Conservation (phyloP, 768 basidiomycete genomes). For the Russula lepida region DNA sequence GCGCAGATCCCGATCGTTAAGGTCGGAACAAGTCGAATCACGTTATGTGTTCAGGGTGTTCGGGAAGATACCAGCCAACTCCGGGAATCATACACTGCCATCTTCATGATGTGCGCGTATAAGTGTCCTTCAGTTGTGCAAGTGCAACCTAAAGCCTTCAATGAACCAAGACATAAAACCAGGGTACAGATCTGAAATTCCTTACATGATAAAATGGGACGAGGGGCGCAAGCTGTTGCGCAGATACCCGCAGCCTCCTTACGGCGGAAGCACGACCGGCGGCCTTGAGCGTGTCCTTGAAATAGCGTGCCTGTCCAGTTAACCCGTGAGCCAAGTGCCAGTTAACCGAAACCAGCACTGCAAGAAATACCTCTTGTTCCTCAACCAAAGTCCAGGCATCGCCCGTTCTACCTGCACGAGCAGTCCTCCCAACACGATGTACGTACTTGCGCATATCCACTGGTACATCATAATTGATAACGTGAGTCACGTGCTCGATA, state of each 20-base stretch:
- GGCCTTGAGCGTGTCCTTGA: constrained; percentile 19
- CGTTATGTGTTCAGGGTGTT: too few relatives aligned
- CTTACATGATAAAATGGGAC: constrained; percentile 16
- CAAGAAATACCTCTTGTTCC: constrained; percentile 68
- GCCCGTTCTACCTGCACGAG: constrained; percentile 81
- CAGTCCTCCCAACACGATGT: constrained; percentile 93
- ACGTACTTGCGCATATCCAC: constrained; percentile 99
- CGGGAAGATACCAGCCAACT: background rate
- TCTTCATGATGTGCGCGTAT: background rate
- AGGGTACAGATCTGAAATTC: background rate
- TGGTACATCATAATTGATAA: constrained; percentile 91
- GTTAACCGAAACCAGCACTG: too few relatives aligned
- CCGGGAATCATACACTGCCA: background rate
- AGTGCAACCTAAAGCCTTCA: constrained; percentile 9
- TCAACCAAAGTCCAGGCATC: constrained; percentile 95
- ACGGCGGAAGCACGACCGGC: constrained; percentile 11
- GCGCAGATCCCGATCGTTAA: too few relatives aligned
- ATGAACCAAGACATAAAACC: background rate
- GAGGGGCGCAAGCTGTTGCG: constrained; percentile 9
- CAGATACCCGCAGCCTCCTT: background rate
- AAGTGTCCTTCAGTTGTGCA: constrained; percentile 10
- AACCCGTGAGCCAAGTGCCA: background rate
- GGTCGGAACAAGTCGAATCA: too few relatives aligned
- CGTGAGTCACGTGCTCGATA: constrained; percentile 84
- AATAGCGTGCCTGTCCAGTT: constrained; percentile 15